Percentiles rank a stretch among this genome's conserved stretches.
Evolutionary conservation across 2,329 filamentous ascomycete species (phyloP).

Genomic region (Penicillium sp.): DNA sequence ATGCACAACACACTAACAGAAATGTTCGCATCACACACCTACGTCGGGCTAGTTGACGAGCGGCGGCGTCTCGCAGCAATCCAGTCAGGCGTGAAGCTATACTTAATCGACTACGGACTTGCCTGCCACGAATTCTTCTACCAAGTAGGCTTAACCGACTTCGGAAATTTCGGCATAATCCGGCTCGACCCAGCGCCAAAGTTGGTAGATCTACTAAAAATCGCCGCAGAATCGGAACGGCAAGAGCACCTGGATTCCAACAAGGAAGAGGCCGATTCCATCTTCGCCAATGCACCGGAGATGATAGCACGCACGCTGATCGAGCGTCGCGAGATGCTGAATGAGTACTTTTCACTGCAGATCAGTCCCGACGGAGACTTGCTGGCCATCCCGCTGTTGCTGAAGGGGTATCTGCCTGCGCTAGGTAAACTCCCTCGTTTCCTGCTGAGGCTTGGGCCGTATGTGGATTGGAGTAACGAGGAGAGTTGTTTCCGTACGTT

Average conservation of each 20-base stretch:
- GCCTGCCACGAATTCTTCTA: constrained; percentile 89
- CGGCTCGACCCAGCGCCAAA: constrained; percentile 73
- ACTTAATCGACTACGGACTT: constrained; percentile 88
- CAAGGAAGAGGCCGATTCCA: constrained; percentile 42
- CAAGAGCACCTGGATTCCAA: constrained; percentile 30
- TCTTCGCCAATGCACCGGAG: constrained; percentile 64
- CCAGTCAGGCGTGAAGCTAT: constrained; percentile 88
- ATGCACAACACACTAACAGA: constrained; percentile 87
- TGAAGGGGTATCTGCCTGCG: constrained; percentile 85
- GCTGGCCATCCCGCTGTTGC: constrained; percentile 73
- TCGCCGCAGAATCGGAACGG: constrained; percentile 72
- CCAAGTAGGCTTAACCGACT: constrained; percentile 89
- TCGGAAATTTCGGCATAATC: constrained; percentile 88
- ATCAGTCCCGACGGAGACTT: constrained; percentile 76
- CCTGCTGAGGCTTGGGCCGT: constrained; percentile 80
- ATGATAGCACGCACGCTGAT: constrained; percentile 68
- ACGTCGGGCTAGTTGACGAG: constrained; percentile 90
- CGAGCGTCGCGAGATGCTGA: constrained; percentile 76
- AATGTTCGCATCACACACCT: constrained; percentile 82
- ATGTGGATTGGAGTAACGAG: constrained; percentile 83
- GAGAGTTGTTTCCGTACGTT: constrained; percentile 82
- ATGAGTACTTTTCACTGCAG: constrained; percentile 87
- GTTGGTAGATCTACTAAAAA: constrained; percentile 66
- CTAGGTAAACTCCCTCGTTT: constrained; percentile 86
- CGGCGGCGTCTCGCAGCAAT: constrained; percentile 83